Evolutionary conservation across 2,329 filamentous ascomycete species (phyloP), one percentile per base, ranked within the genome.

Genomic region (Fusarium sp.): DNA sequence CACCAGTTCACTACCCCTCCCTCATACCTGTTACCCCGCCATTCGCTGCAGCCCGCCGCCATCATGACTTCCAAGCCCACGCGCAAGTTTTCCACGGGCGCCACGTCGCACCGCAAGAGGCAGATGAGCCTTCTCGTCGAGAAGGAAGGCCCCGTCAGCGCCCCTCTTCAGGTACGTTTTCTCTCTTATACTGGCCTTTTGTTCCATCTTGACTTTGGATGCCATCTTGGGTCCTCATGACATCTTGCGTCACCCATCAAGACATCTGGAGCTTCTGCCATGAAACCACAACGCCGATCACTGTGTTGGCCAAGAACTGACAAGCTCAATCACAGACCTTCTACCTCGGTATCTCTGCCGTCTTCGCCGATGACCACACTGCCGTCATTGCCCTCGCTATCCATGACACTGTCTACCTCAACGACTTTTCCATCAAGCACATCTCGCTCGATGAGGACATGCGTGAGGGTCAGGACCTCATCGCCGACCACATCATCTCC

Each of bases 331-430:
- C 37, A n/a, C 45, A 90, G 89, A 87, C 87, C 7, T 85, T 93
- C 57, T 93, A 88, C 74, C 81, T 90, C 47, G 92, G 92, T 64
- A 88, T 93, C 37, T 90, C 91, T 5, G 88, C 89, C 45, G 83
- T 87, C 57, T 83, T 87, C 57, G 81, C 84, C 2, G 84, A 88
- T 35, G 84, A 88, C 66, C 84, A 85, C 61, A 86, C 86, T 1
- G 85, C 90, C 13, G 87, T 89, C 6, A 85, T 94, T 27, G 91
- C 92, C 16, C 84, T 95, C 58, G 92, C 92, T 5, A 88, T 93
- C 71, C 93, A 94, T 72, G 93, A 95, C 79, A 90, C 90, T 7
- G 91, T 92, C 5, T 95, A 95, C 79, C 89, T 93, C 24, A 85
- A 94, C 52, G 93, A 95, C 80, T 95, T 93, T 78, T 89, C 89